Percentiles rank a stretch among this genome's conserved stretches.
These are phyloP conservation scores for Ceratorhiza oryzae-sativae DNA, from an alignment of 1,284 basidiomycete genomes.

Conservation along the genomic window DNA sequence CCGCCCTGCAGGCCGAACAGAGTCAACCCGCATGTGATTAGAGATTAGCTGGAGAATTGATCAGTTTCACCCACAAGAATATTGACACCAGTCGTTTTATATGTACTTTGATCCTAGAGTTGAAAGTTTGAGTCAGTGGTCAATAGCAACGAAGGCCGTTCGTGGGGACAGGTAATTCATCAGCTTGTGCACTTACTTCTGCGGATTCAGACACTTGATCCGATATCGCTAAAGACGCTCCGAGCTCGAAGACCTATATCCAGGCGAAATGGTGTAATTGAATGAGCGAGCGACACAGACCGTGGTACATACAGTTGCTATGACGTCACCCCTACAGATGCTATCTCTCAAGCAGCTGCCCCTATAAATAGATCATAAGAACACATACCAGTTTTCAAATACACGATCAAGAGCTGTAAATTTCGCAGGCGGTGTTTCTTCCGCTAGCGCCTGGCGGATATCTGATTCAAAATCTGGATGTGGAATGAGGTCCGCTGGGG, in stretches of 20 bases:
- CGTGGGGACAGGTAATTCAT: not conserved
- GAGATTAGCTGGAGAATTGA: too few species aligned
- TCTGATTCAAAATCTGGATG: not conserved
- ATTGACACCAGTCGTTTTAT: not conserved
- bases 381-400: conserved; percentile 10
- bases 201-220: not conserved
- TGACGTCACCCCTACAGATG: conserved; percentile 35
- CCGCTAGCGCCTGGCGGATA: not conserved
- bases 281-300: not conserved
- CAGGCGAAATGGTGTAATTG: too few species aligned
- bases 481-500: not conserved
- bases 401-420: conserved; percentile 4
- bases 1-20: not conserved
- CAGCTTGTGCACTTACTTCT: not conserved
- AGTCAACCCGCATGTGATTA: too few species aligned
- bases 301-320: conserved; percentile 16
- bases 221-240: conserved; percentile 7
- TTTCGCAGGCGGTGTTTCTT: not conserved
- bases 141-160: not conserved
- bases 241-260: conserved; percentile 21
- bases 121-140: not conserved
- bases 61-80: not conserved
- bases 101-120: not conserved
- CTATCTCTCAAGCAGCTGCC: not conserved
- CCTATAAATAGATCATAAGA: not conserved